These are phyloP conservation scores for Pseudozyma tsukubaensis DNA, from an alignment of 1,284 basidiomycete genomes.

Conservation along the genomic window DNA sequence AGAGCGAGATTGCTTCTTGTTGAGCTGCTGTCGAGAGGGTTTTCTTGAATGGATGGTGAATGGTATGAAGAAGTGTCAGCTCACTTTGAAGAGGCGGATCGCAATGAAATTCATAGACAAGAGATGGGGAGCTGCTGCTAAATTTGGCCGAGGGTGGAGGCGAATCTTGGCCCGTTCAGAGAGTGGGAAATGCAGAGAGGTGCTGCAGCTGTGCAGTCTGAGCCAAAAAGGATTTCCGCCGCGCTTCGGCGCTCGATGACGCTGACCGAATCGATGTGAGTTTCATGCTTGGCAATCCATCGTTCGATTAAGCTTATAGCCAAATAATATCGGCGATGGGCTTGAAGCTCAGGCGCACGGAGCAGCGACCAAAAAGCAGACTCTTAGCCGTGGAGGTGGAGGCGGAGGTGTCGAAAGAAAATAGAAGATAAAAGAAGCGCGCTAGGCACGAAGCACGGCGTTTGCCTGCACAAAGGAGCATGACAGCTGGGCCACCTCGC, in stretches of 20 bases:
- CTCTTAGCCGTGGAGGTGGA: constrained; percentile 17
- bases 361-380: too few relatives aligned
- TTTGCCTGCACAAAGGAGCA: too few relatives aligned
- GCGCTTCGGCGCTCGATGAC: constrained; percentile 21
- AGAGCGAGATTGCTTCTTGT: too few relatives aligned
- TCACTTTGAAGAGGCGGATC: neutral
- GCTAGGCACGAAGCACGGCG: too few relatives aligned
- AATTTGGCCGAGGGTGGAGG: constrained; percentile 11
- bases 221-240: neutral
- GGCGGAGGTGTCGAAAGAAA: constrained; percentile 1
- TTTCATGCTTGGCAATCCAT: neutral
- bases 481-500: neutral
- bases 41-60: neutral
- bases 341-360: neutral
- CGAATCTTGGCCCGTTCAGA: neutral
- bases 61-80: neutral
- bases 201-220: neutral
- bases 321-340: constrained; percentile 21
- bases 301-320: too few relatives aligned
- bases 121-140: neutral
- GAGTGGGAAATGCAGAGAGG: constrained; percentile 6
- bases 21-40: neutral
- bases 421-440: too few relatives aligned
- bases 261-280: constrained; percentile 20
- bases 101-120: constrained; percentile 2